Percentiles rank a stretch among this genome's conserved stretches.
phyloP scores from a whole-genome alignment of 768 basidiomycete species.

The Podaxis rugospora region DNA sequence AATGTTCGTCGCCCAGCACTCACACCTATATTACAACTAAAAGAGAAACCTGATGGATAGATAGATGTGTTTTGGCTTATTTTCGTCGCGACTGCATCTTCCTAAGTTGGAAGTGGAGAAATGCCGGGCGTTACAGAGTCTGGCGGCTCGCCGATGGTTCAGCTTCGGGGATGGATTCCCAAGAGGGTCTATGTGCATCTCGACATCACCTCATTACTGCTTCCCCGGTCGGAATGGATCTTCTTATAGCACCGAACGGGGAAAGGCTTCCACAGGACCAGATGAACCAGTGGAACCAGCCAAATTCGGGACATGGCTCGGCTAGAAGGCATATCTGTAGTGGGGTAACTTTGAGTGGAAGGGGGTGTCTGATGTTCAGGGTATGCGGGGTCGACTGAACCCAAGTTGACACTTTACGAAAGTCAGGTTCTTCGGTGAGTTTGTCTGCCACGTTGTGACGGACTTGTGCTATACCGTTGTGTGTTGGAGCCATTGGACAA shows the following conservation, averaged over 20 bases:
- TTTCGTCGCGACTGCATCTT: background rate
- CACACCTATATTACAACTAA: background rate
- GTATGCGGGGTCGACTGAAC: background rate
- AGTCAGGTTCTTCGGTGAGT: background rate
- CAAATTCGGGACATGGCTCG: background rate
- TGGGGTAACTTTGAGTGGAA: background rate
- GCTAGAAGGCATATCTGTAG: background rate
- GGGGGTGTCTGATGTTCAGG: background rate
- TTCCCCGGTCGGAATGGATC: background rate
- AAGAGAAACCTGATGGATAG: background rate
- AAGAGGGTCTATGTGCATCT: background rate
- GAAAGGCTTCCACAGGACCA: background rate
- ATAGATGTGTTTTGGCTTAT: background rate
- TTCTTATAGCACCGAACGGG: background rate
- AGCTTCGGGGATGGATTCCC: background rate
- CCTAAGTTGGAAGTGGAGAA: background rate
- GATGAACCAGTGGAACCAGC: background rate
- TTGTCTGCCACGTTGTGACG: background rate
- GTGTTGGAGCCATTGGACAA: background rate
- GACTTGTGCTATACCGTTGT: background rate
- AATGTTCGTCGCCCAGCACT: background rate
- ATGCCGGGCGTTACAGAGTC: background rate
- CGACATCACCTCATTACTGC: conserved; percentile 1
- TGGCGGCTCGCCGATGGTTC: background rate
- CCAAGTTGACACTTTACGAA: background rate